phyloP scores from a whole-genome alignment of 2,329 filamentous ascomycete genomes.

The Phaeosphaeria sp. region DNA sequence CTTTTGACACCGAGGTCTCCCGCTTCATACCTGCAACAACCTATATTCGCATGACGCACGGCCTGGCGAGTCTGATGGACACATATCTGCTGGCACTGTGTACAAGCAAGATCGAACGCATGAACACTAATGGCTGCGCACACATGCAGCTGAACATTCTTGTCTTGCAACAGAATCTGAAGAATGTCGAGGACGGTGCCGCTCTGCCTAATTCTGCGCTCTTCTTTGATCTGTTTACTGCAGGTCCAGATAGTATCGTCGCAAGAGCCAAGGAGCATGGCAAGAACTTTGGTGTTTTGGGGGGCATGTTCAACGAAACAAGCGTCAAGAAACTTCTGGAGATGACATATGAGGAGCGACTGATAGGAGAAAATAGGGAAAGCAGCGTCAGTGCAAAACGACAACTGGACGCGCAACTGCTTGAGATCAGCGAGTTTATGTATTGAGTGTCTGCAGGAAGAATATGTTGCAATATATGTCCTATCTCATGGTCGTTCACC shows the following conservation, averaged over 20 bases:
- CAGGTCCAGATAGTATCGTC: conserved; percentile 70
- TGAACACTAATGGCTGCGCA: conserved; percentile 84
- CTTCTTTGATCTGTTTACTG: conserved; percentile 73
- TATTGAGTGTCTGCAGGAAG: conserved; percentile 42
- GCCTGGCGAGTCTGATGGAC: conserved; percentile 80
- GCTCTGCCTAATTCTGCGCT: conserved; percentile 67
- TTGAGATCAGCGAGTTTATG: conserved; percentile 75
- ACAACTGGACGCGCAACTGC: conserved; percentile 72
- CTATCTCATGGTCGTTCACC: not conserved
- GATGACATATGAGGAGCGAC: conserved; percentile 53
- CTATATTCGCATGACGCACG: conserved; percentile 73
- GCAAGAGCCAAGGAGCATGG: conserved; percentile 62
- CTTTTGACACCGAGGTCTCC: conserved; percentile 82
- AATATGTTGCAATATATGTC: not conserved
- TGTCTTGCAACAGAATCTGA: conserved; percentile 94
- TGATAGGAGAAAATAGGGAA: conserved; percentile 71
- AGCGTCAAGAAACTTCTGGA: conserved; percentile 51
- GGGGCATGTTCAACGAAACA: conserved; percentile 44
- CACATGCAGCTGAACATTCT: conserved; percentile 93
- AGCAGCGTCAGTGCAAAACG: conserved; percentile 69
- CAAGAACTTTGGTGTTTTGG: conserved; percentile 30
- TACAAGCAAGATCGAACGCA: conserved; percentile 74
- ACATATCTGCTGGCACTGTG: conserved; percentile 70
- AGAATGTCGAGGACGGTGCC: conserved; percentile 81
- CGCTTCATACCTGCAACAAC: conserved; percentile 75